Evolutionary conservation across 805 yeast genomes (phyloP), one percentile per base, ranked within the genome.

Genomic region (Starmerella cellae): DNA sequence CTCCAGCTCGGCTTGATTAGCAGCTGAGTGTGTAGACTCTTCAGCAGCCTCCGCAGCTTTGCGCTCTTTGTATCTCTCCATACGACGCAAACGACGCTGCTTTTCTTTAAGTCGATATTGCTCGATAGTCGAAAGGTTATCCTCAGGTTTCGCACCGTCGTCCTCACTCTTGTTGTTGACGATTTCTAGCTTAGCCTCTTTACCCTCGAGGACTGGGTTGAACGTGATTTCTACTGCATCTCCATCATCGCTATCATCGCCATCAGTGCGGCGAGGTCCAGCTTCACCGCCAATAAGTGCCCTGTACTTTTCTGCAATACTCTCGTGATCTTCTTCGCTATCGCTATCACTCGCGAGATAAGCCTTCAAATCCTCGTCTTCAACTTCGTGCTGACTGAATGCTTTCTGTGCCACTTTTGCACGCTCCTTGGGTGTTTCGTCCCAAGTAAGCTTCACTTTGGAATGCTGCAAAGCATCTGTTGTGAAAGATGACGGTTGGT

Each of bases 381-480:
- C 64, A 14, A 40, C 36, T 6, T 91, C 97, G 58, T 81, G 42
- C 58, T 82, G 91, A 38, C 84, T 75, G 60, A 91, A 88, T 5
- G 85, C 83, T 52, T 79, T 77, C 14, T 80, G 71, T 1, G 95
- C 73, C 41, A 87, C 60, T 45, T 79, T 75, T 16, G 75, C 60
- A 56, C 98, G 74, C 55, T 85, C 96, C 44, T 77, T 79, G 5
- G 98, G 97, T 0, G 97, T 93, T 64, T 88, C 97, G 61, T 91
- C 98, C 98, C 98, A 91, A 0, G 97, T 87, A 51, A 91, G 69
- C 60, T 83, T 87, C 38, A 91, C 98, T 56, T 87, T 91, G 14
- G 97, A 87, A 58, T 85, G 95, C 59, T 91, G 95, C 46, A 91
- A 68, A 0, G 98, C 98, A 63, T 83, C 96, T 3, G 98, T 91